Evolutionary conservation across 257 asterid species (phyloP).

Genomic region (Galeopsis tetrahit): DNA sequence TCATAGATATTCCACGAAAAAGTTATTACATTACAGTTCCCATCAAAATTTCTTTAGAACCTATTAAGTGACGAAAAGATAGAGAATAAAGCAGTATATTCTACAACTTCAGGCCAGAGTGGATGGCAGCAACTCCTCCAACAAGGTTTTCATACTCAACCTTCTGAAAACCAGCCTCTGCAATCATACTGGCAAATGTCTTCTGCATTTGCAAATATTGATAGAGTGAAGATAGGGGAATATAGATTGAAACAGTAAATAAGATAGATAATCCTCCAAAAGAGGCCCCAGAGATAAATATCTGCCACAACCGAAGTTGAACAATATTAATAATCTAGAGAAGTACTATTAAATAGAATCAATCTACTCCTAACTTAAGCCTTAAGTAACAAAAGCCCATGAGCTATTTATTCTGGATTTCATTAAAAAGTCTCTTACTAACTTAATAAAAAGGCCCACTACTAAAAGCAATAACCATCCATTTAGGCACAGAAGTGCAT

Average conservation of each 20-base stretch:
- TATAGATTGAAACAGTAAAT: no score
- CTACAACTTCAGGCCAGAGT: conserved; percentile 82
- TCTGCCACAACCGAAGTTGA: no score
- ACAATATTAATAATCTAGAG: no score
- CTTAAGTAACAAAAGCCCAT: no score
- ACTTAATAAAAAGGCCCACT: no score
- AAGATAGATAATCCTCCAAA: no score
- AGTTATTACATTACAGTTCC: conserved; percentile 12
- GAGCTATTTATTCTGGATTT: no score
- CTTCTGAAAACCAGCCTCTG: conserved; percentile 88
- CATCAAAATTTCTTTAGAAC: not conserved
- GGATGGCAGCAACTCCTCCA: conserved; percentile 95
- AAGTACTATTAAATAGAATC: no score
- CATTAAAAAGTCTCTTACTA: no score
- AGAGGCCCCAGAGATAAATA: no score
- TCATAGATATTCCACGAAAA: not conserved
- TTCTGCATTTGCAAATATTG: conserved; percentile 56
- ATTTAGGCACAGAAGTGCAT: not conserved
- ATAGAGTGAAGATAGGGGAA: no score
- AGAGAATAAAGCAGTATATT: not conserved
- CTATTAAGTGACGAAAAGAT: not conserved
- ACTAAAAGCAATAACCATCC: not conserved
- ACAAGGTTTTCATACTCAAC: conserved; percentile 94
- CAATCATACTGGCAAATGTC: conserved; percentile 80
- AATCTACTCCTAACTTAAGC: no score